These are phyloP conservation scores for Pulveroboletus sp. DNA, from an alignment of 768 basidiomycete genomes.

Conservation along the genomic window DNA sequence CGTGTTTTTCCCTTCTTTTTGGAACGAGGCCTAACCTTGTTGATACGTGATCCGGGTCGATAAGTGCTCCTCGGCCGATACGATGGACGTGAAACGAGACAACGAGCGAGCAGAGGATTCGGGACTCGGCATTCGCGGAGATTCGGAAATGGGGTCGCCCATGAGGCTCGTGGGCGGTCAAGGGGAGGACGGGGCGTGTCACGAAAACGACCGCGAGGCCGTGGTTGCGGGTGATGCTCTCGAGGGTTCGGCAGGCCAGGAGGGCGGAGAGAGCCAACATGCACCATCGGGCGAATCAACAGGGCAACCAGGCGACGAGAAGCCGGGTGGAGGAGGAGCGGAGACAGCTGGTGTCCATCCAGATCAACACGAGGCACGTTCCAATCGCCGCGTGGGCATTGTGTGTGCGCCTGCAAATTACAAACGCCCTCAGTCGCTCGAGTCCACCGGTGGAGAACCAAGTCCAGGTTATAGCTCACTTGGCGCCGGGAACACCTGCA, in stretches of 20 bases:
- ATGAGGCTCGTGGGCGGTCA: slow-evolving; percentile 24
- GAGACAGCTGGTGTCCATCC: slow-evolving; percentile 16
- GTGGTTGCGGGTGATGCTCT: slow-evolving; percentile 19
- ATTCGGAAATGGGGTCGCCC: slow-evolving; percentile 20
- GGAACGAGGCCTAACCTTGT: slow-evolving; percentile 1
- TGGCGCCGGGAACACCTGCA: slow-evolving; percentile 8
- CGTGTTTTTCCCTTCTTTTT: background rate
- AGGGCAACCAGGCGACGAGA: background rate
- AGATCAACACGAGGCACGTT: slow-evolving; percentile 37
- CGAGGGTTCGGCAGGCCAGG: slow-evolving; percentile 13
- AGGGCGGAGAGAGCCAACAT: background rate
- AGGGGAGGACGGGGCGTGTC: slow-evolving; percentile 25
- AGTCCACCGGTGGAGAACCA: slow-evolving; percentile 8
- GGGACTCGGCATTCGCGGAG: slow-evolving; percentile 17
- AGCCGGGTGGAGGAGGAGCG: slow-evolving; percentile 18
- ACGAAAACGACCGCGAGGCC: slow-evolving; percentile 15
- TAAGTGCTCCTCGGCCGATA: slow-evolving; percentile 8
- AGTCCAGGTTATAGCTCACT: slow-evolving; percentile 5
- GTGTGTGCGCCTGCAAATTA: slow-evolving; percentile 34
- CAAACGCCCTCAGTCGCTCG: slow-evolving; percentile 33
- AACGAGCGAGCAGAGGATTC: background rate
- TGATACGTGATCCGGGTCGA: background rate
- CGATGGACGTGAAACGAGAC: slow-evolving; percentile 2
- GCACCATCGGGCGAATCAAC: slow-evolving; percentile 6
- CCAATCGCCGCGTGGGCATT: slow-evolving; percentile 42